Evolutionary conservation across 192 early-diverging fungal genomes (phyloP), one percentile per base, ranked within the genome.

Genomic region (Coemansia sp.): DNA sequence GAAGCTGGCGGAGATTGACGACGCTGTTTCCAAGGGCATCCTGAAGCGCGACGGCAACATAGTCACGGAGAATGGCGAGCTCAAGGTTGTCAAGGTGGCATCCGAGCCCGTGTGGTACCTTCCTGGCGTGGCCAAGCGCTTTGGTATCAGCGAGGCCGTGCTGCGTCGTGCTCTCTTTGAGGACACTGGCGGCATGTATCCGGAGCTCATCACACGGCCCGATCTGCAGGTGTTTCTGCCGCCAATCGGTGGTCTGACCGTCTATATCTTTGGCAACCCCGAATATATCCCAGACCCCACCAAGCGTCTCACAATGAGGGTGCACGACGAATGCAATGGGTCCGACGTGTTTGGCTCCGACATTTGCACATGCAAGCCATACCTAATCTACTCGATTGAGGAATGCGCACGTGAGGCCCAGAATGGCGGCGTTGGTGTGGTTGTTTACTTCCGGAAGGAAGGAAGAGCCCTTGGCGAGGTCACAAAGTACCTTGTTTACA

Each of bases 301-400:
- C 54, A 93, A 93, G 66, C 88, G 88, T 11, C 71, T 97, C 40
- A 95, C 93, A 2, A 81, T 94, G 61, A 84, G 95, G 18, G 93
- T 97, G 1, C 95, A 97, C 79, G 95, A 97, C 74, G 95, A 97
- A 65, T 97, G 95, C 84, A 97, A 97, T 77, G 95, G 94, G 18
- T 91, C 89, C 0, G 92, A 94, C 52, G 92, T 94, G 9, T 93
- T 93, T 81, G 92, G 92, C 41, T 89, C 88, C 18, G 93, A 94
- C 64, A 94, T 94, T 59, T 93, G 91, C 72, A 94, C 91, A 18
- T 93, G 90, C 77, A 87, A 90, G 46, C 91, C 90, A 3, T 92
- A 91, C 69, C 75, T 95, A 59, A 87, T 92, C 60, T 95, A 88
- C 73, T 94, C 94, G 39, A 98, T 98, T 76, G 91, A 92, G 62